Evolutionary conservation across 2,329 filamentous ascomycete species (phyloP), one percentile per base, ranked within the genome.

Genomic region (Trichoderma polysporum): DNA sequence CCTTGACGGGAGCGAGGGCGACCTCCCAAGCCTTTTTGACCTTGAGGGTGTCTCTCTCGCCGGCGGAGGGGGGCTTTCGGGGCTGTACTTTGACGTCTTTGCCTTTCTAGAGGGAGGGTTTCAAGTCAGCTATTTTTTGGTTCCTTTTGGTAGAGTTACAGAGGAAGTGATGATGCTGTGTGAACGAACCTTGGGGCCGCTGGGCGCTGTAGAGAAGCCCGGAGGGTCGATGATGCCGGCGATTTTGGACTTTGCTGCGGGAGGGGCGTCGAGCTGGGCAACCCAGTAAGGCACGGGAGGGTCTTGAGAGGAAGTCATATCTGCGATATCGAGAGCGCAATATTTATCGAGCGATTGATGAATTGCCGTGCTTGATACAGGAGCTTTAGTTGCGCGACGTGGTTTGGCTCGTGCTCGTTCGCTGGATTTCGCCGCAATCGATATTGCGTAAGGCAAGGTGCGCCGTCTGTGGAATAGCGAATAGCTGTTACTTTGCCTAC

Each of bases 11-110:
- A 2, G 91, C 94, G 56, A 99, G 88, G 49, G 95, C 94, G 52
- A 99, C 87, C 80, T 99, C 95, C 95, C 95, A 99, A 0, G 95
- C 95, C 79, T 99, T 99, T 82, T 99, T 99, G 74, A 99, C 83
- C 84, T 98, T 98, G 70, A 99, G 84, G 25, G 91, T 93, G 78
- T 98, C 94, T 85, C 94, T 97, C 80, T 98, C 94, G 74, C 91
- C 91, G 71, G 90, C 79, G 1, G 91, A 90, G 35, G 91, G 90
- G 68, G 90, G 83, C 74, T 90, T 88, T 72, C 90, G 88, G 67
- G 67, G 84, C 71, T 83, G 80, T 52, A 73, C 66, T 71, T 84
- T 85, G 68, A 78, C 68, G 66, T 85, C 82, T 69, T 85, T 85
- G 31, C 83, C 82, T 72, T 85, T 85, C 82, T 85, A 45, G 2